A percentile compares a stretch with the other conserved stretches of the same genome.
Evolutionary conservation across 1,284 basidiomycete species (phyloP).

Genomic region (Fomitopsis schrenkii): DNA sequence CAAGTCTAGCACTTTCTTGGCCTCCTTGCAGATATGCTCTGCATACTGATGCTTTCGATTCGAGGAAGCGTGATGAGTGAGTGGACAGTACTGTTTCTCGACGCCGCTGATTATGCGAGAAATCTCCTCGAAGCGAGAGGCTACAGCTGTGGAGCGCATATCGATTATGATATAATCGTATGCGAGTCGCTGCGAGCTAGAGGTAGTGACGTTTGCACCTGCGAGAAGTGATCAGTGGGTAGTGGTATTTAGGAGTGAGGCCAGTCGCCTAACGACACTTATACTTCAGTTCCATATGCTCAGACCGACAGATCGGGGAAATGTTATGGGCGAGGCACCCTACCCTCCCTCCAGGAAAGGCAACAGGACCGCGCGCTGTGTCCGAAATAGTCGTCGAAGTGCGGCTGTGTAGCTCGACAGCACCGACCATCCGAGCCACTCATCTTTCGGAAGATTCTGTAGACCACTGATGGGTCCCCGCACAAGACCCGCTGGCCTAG

Average conservation of each 20-base stretch:
- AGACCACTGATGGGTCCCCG: background rate
- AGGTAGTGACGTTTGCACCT: no score
- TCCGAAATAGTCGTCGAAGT: background rate
- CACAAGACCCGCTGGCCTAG: background rate
- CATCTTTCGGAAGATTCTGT: background rate
- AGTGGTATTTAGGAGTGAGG: no score
- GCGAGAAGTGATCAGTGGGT: no score
- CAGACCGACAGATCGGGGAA: background rate
- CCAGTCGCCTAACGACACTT: background rate
- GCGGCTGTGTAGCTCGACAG: background rate
- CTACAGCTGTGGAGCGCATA: background rate
- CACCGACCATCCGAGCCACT: background rate
- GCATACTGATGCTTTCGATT: background rate
- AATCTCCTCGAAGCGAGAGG: background rate
- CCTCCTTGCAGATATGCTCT: background rate
- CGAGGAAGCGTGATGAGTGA: background rate
- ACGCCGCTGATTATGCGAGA: background rate
- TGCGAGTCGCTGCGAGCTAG: no score
- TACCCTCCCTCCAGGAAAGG: background rate
- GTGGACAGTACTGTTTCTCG: background rate
- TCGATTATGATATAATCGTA: background rate
- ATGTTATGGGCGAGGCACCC: background rate
- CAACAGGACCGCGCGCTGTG: background rate
- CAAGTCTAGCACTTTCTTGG: background rate
- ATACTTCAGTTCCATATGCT: background rate